Evolutionary conservation across 768 basidiomycete genomes (phyloP).

Genomic region (Kwoniella dendrophila): DNA sequence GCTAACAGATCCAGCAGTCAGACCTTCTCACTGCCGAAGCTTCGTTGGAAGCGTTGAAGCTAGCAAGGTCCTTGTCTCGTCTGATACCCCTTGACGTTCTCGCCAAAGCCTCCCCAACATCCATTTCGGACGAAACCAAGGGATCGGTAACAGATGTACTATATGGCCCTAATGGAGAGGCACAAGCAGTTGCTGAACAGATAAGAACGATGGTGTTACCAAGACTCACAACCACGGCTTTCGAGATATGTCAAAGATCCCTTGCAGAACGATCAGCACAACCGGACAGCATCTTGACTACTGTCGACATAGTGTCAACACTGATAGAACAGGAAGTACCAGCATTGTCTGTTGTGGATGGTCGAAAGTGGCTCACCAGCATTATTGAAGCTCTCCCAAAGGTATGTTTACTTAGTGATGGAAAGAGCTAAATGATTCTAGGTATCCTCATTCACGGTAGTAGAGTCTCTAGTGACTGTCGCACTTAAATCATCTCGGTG

Average conservation of each 20-base stretch:
- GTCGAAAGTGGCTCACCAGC: conserved; percentile 63
- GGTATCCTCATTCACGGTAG: conserved; percentile 67
- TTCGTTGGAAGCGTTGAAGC: background rate
- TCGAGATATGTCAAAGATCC: conserved; percentile 26
- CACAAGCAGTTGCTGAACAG: background rate
- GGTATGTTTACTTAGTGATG: conserved; percentile 56
- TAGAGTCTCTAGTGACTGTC: conserved; percentile 67
- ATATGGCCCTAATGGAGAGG: conserved; percentile 3
- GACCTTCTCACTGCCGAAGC: conserved; percentile 1
- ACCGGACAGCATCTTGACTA: conserved; percentile 1
- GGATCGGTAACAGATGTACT: conserved; percentile 5
- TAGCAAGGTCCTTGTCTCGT: background rate
- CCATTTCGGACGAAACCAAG: background rate
- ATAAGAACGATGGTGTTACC: conserved; percentile 24
- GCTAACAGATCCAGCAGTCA: conserved; percentile 1
- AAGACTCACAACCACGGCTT: conserved; percentile 30
- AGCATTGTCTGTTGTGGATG: conserved; percentile 13
- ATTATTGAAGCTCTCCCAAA: conserved; percentile 64
- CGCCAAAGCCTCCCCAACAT: conserved; percentile 1
- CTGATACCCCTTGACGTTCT: background rate
- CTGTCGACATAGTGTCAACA: conserved; percentile 10
- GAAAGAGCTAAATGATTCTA: conserved; percentile 47
- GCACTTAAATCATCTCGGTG: conserved; percentile 56
- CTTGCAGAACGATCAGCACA: background rate
- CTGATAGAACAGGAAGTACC: conserved; percentile 27